Conservation (phyloP, 768 basidiomycete genomes). For the Tremella yokohamensis region DNA sequence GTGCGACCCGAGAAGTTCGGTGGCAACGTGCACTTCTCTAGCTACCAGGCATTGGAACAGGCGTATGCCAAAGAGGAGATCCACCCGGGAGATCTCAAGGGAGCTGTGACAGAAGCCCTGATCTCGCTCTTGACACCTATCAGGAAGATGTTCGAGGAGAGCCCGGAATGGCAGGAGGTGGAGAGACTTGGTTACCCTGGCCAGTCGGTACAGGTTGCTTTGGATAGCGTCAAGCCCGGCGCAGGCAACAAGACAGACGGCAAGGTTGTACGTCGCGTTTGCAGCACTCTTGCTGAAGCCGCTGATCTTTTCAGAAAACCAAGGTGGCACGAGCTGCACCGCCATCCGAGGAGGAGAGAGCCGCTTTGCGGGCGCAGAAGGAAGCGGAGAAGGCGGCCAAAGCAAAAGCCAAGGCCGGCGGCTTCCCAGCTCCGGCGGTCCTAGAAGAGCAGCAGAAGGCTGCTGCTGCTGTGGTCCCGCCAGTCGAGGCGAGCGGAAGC, state of each 20-base stretch:
- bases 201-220: conserved; percentile 20
- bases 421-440: conserved; percentile 1
- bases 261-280: conserved; percentile 23
- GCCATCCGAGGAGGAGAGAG: conserved; percentile 45
- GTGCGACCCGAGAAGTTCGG: conserved; percentile 74
- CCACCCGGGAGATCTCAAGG: conserved; percentile 88
- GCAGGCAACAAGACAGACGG: conserved; percentile 29
- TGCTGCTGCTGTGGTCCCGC: conserved; percentile 20
- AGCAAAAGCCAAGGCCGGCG: conserved; percentile 32
- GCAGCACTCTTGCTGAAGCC: not conserved
- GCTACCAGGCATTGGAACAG: conserved; percentile 63
- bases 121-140: conserved; percentile 74
- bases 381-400: conserved; percentile 47
- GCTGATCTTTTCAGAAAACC: conserved; percentile 18
- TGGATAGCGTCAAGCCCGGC: conserved; percentile 22
- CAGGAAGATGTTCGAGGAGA: conserved; percentile 67
- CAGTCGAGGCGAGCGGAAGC: conserved; percentile 19
- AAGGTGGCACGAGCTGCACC: conserved; percentile 31
- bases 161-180: conserved; percentile 73
- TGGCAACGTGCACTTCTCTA: conserved; percentile 64
- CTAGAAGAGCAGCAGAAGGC: conserved; percentile 11
- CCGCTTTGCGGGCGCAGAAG: conserved; percentile 35
- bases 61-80: conserved; percentile 73
- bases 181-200: conserved; percentile 76
- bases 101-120: conserved; percentile 68